These are phyloP conservation scores for Orychophragmus violaceus DNA, from an alignment of 345 rosid genomes.

Conservation along the genomic window DNA sequence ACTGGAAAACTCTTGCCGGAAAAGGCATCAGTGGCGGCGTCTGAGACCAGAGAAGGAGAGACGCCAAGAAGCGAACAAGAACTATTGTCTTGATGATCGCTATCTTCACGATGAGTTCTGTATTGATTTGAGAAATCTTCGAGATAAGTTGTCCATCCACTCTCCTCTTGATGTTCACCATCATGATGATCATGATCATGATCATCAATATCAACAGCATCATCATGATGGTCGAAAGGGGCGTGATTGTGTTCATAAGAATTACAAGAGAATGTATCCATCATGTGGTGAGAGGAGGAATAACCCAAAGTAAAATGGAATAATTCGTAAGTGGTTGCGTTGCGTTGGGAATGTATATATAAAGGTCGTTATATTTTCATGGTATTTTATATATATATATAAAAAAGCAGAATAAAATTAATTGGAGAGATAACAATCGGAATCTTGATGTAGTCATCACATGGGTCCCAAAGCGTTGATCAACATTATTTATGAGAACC, in stretches of 20 bases:
- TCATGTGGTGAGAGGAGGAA: conserved; percentile 17
- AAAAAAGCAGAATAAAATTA: background rate
- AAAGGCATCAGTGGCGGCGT: conserved; percentile 52
- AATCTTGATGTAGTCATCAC: conserved; percentile 32
- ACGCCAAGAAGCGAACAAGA: conserved; percentile 37
- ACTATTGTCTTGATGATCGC: conserved; percentile 23
- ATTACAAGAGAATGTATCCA: conserved; percentile 32
- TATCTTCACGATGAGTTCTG: conserved; percentile 12
- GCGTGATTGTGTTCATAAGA: conserved; percentile 20
- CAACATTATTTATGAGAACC: background rate
- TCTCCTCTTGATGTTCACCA: conserved; percentile 46
- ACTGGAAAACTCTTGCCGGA: conserved; percentile 23
- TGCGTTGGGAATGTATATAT: background rate
- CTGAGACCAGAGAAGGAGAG: conserved; percentile 64
- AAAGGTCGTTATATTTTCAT: conserved; percentile 15
- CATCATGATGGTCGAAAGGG: background rate
- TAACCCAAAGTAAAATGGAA: conserved; percentile 10
- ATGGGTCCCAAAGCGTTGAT: conserved; percentile 32
- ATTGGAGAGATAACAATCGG: conserved; percentile 18
- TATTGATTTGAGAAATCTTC: conserved; percentile 49
- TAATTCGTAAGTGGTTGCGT: conserved; percentile 26
- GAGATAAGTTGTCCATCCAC: conserved; percentile 88
- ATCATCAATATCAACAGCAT: conserved; percentile 3
- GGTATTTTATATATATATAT: no score
- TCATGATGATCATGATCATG: background rate